Conservation (phyloP, 2,329 filamentous ascomycete genomes). For the Xylariaceae sp. region DNA sequence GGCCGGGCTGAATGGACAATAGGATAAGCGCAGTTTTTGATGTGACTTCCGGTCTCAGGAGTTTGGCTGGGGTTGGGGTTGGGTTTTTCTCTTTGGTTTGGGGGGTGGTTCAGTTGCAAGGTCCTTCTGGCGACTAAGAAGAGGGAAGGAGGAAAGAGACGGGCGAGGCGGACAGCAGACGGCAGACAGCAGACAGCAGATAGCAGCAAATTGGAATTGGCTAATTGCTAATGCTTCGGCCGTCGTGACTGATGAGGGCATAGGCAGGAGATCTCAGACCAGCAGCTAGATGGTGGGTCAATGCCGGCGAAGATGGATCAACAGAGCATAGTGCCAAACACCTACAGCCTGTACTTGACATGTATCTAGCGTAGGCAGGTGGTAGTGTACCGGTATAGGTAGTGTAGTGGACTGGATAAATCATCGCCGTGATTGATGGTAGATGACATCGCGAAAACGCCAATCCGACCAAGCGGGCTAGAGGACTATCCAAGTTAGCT, state of each 20-base stretch:
- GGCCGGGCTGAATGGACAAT: conserved; percentile 27
- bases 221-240: conserved; percentile 24
- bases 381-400: no score
- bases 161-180: conserved; percentile 3
- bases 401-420: not conserved
- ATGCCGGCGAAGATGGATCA: conserved; percentile 16
- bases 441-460: conserved; percentile 9
- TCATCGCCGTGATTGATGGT: not conserved
- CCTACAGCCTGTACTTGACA: not conserved
- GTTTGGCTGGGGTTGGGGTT: not conserved
- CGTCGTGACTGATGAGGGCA: conserved; percentile 23
- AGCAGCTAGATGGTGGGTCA: conserved; percentile 13
- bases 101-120: not conserved
- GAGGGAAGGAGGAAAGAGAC: conserved; percentile 7
- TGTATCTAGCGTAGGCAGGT: not conserved
- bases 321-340: not conserved
- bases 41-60: not conserved
- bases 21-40: conserved; percentile 11
- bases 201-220: conserved; percentile 23
- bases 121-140: not conserved
- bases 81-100: conserved; percentile 13
- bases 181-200: not conserved
- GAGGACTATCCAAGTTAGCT: not conserved
- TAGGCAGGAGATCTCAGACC: conserved; percentile 6
- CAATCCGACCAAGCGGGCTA: conserved; percentile 8